These are phyloP conservation scores for Tremellales sp. DNA, from an alignment of 1,284 basidiomycete species.

Conservation along the genomic window DNA sequence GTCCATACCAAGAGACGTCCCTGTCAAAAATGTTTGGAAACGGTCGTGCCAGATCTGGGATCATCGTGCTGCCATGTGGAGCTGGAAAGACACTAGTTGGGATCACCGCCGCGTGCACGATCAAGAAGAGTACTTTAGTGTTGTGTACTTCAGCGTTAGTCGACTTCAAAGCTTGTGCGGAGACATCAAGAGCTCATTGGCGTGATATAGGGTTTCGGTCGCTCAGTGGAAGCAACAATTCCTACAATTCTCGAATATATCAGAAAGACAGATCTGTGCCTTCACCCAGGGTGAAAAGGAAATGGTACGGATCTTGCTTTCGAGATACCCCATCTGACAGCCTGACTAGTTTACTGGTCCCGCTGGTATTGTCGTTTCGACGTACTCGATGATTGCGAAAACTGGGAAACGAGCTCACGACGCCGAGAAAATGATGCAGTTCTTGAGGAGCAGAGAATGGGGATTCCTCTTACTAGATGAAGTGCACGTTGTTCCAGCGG, in stretches of 20 bases:
- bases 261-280: conserved; percentile 88
- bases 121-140: conserved; percentile 98
- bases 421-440: conserved; percentile 99
- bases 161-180: not conserved
- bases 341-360: conserved; percentile 63
- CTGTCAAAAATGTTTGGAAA: conserved; percentile 99
- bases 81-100: conserved; percentile 98
- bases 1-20: conserved; percentile 95
- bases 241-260: conserved; percentile 94
- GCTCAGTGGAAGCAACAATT: conserved; percentile 99
- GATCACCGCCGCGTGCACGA: conserved; percentile 97
- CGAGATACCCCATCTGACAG: not conserved
- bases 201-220: conserved; percentile 73
- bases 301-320: conserved; percentile 60
- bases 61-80: conserved; percentile 97
- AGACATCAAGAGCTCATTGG: not conserved
- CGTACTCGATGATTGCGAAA: conserved; percentile 98
- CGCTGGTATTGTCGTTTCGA: conserved; percentile 93
- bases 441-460: conserved; percentile 90
- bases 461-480: conserved; percentile 93
- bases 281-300: conserved; percentile 97
- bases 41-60: conserved; percentile 93
- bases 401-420: conserved; percentile 93
- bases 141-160: conserved; percentile 92
- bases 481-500: conserved; percentile 94